Percentiles rank a stretch among this genome's conserved stretches.
These are phyloP conservation scores for Aspergillus sp. DNA, from an alignment of 2,329 filamentous ascomycete genomes.

Conservation along the genomic window DNA sequence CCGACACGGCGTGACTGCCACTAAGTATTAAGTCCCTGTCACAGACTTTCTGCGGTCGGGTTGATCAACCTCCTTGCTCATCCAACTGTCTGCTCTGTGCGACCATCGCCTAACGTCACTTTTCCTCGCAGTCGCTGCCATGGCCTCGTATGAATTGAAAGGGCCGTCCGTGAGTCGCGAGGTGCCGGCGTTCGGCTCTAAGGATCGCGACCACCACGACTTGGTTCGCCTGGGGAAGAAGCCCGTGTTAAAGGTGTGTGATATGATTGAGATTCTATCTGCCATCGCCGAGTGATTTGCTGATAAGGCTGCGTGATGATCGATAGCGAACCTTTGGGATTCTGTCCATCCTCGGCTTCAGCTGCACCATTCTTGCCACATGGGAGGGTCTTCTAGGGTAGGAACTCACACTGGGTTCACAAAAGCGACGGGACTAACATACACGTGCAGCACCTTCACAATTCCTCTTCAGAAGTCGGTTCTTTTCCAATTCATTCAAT, in stretches of 20 bases:
- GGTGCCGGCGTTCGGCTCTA: not conserved
- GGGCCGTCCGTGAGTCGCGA: not conserved
- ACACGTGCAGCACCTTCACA: slow-evolving; percentile 5
- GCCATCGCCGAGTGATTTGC: not conserved
- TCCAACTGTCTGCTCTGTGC: not conserved
- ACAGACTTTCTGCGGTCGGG: too few species aligned
- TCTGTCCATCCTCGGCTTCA: slow-evolving; percentile 21
- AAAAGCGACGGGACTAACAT: not conserved
- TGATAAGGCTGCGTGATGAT: not conserved
- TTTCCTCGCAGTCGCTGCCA: not conserved
- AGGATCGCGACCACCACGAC: slow-evolving; percentile 10
- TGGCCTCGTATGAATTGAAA: slow-evolving; percentile 9
- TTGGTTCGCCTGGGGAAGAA: slow-evolving; percentile 22
- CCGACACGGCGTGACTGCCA: not conserved
- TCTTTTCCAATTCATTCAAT: not conserved
- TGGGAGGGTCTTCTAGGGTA: slow-evolving; percentile 22
- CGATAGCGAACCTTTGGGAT: slow-evolving; percentile 22
- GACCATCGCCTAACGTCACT: not conserved
- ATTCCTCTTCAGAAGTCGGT: slow-evolving; percentile 14
- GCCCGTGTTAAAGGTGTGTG: slow-evolving; percentile 16
- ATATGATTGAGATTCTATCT: not conserved
- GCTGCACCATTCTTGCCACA: slow-evolving; percentile 22
- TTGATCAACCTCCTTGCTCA: not conserved
- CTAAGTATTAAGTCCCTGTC: not conserved
- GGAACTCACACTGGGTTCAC: not conserved